A percentile compares a stretch with the other conserved stretches of the same genome.
Conservation (phyloP, 257 asterid genomes). For the Rauvolfia tetraphylla region DNA sequence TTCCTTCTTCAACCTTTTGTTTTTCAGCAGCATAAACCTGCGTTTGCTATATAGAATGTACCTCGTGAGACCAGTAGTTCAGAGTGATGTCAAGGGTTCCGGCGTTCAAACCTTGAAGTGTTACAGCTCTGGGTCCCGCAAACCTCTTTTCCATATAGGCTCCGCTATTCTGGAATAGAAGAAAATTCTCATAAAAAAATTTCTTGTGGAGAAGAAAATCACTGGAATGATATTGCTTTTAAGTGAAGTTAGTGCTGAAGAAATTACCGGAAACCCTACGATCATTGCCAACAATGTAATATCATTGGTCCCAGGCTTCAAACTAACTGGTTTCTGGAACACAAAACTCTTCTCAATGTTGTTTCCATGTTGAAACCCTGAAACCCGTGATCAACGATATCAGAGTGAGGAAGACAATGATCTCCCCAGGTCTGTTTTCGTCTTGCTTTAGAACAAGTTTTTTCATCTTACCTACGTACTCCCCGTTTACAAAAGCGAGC, state of each 20-base stretch:
- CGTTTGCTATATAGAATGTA: background rate
- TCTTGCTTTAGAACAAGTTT: background rate
- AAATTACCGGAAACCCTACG: conserved; percentile 78
- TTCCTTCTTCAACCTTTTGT: too few relatives aligned
- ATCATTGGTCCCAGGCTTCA: conserved; percentile 57
- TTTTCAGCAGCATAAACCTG: too few relatives aligned
- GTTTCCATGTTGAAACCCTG: conserved; percentile 86
- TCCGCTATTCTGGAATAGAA: conserved; percentile 69
- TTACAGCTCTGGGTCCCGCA: conserved; percentile 75
- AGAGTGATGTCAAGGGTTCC: conserved; percentile 78
- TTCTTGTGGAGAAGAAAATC: background rate
- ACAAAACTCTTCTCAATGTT: conserved; percentile 74
- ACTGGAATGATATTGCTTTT: background rate
- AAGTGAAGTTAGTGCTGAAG: background rate
- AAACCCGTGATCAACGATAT: background rate
- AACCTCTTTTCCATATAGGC: conserved; percentile 93
- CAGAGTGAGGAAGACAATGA: background rate
- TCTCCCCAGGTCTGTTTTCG: too few relatives aligned
- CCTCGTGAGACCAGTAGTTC: conserved; percentile 76
- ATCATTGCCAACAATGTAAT: conserved; percentile 62
- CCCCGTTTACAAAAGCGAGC: conserved; percentile 68
- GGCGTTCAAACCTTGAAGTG: conserved; percentile 74
- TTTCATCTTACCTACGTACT: conserved; percentile 52
- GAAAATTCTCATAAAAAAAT: background rate
- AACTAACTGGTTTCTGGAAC: conserved; percentile 41